These are phyloP conservation scores for Rachicladosporium sp. DNA, from an alignment of 2,329 filamentous ascomycete species.

Conservation along the genomic window DNA sequence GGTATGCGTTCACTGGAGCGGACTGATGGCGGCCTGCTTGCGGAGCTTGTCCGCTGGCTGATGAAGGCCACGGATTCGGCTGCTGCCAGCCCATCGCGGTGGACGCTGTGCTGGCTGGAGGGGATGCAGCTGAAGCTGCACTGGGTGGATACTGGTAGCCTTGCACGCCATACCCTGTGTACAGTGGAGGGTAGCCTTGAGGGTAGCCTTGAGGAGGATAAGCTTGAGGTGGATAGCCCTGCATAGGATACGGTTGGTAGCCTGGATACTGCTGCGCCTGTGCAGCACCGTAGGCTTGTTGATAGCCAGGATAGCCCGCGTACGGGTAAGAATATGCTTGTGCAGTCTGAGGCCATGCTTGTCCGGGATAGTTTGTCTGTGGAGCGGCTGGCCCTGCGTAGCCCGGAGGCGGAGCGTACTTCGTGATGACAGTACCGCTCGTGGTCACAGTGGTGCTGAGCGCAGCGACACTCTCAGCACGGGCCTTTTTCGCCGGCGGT, in stretches of 20 bases:
- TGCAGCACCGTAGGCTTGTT: constrained; percentile 4
- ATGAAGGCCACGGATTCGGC: too few species aligned
- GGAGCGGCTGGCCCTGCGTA: constrained; percentile 23
- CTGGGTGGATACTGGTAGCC: neutral
- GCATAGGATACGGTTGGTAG: constrained; percentile 13
- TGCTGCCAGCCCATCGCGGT: neutral
- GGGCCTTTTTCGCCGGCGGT: constrained; percentile 29
- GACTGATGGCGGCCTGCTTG: constrained; percentile 10
- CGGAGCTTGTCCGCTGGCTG: too few species aligned
- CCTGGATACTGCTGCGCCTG: constrained; percentile 11
- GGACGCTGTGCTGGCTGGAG: neutral
- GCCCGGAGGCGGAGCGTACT: constrained; percentile 38
- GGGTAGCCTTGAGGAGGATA: constrained; percentile 5
- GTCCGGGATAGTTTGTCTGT: constrained; percentile 1
- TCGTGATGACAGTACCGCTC: constrained; percentile 35
- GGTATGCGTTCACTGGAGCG: constrained; percentile 5
- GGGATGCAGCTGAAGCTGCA: neutral
- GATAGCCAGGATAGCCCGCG: constrained; percentile 8
- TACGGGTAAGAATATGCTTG: constrained; percentile 8
- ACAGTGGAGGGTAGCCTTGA: constrained; percentile 2
- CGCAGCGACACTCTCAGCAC: neutral
- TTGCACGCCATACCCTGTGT: neutral
- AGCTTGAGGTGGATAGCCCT: constrained; percentile 11
- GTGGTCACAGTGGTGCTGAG: constrained; percentile 16
- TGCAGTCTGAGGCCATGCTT: constrained; percentile 10